Evolutionary conservation across 805 yeast genomes (phyloP).

Genomic region (Scheffersomyces spartinae): DNA sequence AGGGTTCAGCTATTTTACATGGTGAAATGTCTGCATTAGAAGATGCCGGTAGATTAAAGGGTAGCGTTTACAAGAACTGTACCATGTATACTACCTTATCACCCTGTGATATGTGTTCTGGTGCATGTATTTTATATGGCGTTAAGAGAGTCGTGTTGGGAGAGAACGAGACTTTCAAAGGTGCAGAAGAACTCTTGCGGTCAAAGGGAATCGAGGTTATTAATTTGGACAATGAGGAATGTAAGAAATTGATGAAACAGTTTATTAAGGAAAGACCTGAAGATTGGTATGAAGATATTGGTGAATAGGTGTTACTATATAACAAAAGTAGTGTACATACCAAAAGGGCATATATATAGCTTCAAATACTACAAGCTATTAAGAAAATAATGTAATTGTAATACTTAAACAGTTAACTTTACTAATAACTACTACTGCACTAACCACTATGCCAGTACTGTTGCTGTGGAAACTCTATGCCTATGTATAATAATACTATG

Average conservation of each 20-base stretch:
- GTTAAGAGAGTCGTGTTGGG: conserved; percentile 81
- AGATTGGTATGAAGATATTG: conserved; percentile 78
- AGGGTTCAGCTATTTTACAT: conserved; percentile 72
- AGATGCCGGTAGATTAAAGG: conserved; percentile 82
- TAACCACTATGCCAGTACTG: too few relatives aligned
- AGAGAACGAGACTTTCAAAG: conserved; percentile 72
- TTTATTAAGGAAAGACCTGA: conserved; percentile 72
- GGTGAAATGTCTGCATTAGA: conserved; percentile 89
- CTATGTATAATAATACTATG: too few relatives aligned
- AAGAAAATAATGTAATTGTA: too few relatives aligned
- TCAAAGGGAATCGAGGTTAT: conserved; percentile 64
- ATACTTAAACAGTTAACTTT: too few relatives aligned
- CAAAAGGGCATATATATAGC: too few relatives aligned
- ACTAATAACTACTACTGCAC: too few relatives aligned
- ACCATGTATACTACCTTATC: conserved; percentile 89
- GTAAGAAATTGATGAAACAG: conserved; percentile 61
- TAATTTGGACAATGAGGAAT: conserved; percentile 45
- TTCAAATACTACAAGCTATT: too few relatives aligned
- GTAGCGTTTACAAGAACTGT: conserved; percentile 65
- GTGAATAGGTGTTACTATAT: too few relatives aligned
- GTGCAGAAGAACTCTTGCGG: conserved; percentile 69
- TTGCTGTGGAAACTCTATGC: too few relatives aligned
- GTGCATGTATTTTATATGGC: conserved; percentile 85
- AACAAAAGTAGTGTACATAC: too few relatives aligned
- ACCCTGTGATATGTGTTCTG: conserved; percentile 93